Conservation (phyloP, 202 grass and related monocot genomes). For the Setaria italica region DNA sequence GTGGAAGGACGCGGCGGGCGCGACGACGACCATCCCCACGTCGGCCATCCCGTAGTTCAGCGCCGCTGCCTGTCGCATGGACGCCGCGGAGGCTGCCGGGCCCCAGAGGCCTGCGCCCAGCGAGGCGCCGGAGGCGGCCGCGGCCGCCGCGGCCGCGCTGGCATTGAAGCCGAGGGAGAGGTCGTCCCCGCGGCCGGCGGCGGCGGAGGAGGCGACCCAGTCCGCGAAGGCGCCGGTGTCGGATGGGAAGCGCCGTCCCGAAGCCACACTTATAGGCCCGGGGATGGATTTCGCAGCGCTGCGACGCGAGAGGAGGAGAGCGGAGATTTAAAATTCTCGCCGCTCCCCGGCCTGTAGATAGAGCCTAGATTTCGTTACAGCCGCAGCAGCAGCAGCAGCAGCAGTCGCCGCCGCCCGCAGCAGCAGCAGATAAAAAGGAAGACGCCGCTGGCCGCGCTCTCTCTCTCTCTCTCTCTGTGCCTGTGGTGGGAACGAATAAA, state of each 20-base stretch:
- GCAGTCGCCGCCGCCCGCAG: background rate
- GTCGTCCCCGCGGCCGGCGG: slow-evolving; percentile 70
- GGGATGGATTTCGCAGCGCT: background rate
- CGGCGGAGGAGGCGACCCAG: slow-evolving; percentile 79
- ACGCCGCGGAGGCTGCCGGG: background rate
- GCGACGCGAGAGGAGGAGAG: background rate
- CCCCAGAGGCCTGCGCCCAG: slow-evolving; percentile 63
- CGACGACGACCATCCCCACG: slow-evolving; percentile 92
- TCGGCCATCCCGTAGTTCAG: slow-evolving; percentile 90
- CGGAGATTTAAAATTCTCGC: slow-evolving; percentile 27
- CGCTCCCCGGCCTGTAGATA: slow-evolving; percentile 12
- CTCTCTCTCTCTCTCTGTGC: no score
- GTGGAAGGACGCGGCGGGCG: slow-evolving; percentile 82
- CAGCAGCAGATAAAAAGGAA: background rate
- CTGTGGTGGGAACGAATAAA: background rate
- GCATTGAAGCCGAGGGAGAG: slow-evolving; percentile 99
- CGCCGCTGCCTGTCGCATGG: slow-evolving; percentile 50
- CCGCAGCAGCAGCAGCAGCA: slow-evolving; percentile 8
- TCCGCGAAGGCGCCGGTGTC: slow-evolving; percentile 99
- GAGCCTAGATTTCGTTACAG: slow-evolving; percentile 52
- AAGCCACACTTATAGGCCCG: slow-evolving; percentile 80
- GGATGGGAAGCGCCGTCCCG: slow-evolving; percentile 96
- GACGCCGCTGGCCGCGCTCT: background rate
- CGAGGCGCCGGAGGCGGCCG: slow-evolving; percentile 53
- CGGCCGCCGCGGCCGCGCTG: slow-evolving; percentile 54